Base-by-base conservation (phyloP, 192 early-diverging fungal species). In the Pilobolus umbonatus region DNA sequence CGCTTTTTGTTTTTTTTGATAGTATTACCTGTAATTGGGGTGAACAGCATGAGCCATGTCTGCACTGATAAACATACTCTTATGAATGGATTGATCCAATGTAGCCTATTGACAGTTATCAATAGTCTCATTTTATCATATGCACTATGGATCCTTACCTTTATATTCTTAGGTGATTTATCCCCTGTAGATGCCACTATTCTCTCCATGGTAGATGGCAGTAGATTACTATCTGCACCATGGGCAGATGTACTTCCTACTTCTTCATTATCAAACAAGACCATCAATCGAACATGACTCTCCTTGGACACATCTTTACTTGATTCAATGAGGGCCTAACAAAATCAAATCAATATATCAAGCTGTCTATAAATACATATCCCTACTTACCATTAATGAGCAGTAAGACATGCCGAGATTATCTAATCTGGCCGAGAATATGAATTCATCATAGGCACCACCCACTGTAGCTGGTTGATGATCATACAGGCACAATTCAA, bases 241-340 rank as follows among this genome's bases (percentile, higher is more conserved):
- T 95, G 88, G 5, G 93, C 95, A 26, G 92, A 87, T 9, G 77
- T 81, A 26, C 91, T 94, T 26, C 97, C 97, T 28, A 99, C 84
- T 67, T 99, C 97, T 72, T 99, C 97, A 76, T 99, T 98, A 71
- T 99, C 97, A 67, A 99, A 99, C 39, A 98, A 79, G 11, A 88
- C 77, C 34, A 95, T 78, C 31, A 99, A 73, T 40, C 95, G 86
- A 66, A 96, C 84, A 46, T 86, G 80, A 36, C 81, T 58, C 52
- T 93, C 90, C 31, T 80, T 65, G 15, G 65, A 73, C 35, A 91
- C 35, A 25, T 70, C 64, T 14, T 74, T 67, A 47, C 75, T 80
- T 28, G 81, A 76, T 58, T 85, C 75, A 53, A 90, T 69, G 12
- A 67, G 39, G 11, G 57, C 39, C 65, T 67, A 55, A 14, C 11